Percentiles rank a stretch among this genome's conserved stretches.
These are phyloP conservation scores for Mycena rosella DNA, from an alignment of 768 basidiomycete genomes.

Conservation along the genomic window DNA sequence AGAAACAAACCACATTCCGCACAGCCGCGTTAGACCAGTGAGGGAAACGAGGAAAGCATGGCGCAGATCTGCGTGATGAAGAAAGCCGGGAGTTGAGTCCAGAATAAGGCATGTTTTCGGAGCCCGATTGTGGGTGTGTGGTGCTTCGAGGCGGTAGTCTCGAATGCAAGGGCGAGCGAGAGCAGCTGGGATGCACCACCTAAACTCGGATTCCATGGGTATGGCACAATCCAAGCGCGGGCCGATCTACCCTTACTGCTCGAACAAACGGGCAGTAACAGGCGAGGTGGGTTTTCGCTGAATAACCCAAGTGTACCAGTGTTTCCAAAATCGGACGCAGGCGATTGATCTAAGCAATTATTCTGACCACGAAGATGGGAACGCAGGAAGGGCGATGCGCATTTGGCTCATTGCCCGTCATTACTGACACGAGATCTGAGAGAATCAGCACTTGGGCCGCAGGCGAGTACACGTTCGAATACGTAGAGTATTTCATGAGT, in stretches of 20 bases:
- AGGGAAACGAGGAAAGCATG: not conserved
- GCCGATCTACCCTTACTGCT: no score
- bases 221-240: not conserved
- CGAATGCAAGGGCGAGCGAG: not conserved
- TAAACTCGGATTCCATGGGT: not conserved
- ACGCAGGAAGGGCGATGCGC: not conserved
- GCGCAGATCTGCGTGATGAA: not conserved
- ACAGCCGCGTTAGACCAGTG: not conserved
- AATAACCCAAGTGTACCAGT: not conserved
- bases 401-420: not conserved
- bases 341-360: not conserved
- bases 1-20: not conserved
- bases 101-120: not conserved
- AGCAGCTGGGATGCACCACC: not conserved
- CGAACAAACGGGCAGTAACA: not conserved
- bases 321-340: not conserved
- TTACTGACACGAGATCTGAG: not conserved
- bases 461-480: not conserved
- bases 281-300: not conserved
- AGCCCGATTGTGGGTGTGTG: no score
- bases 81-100: constrained; percentile 5
- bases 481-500: not conserved
- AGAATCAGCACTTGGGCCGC: not conserved
- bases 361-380: not conserved
- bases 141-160: not conserved